Conservation (phyloP, 1,284 basidiomycete genomes). For the Apiotrichum mycotoxinovorans region DNA sequence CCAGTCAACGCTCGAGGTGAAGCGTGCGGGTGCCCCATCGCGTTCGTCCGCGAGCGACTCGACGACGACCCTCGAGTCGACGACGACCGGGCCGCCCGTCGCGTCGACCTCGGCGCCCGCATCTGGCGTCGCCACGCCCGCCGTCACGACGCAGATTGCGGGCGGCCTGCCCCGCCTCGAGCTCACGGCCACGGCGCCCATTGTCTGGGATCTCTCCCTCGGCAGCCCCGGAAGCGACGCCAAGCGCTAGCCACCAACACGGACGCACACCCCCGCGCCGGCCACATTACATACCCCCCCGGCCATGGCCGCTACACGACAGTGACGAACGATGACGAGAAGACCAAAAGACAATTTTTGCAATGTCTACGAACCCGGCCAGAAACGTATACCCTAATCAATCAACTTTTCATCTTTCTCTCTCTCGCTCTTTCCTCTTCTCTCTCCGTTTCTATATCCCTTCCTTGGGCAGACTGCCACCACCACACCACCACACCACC, state of each 20-base stretch:
- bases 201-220: constrained; percentile 24
- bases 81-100: background rate
- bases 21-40: background rate
- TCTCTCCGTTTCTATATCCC: background rate
- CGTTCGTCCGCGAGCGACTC: constrained; percentile 6
- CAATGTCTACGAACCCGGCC: too few relatives aligned
- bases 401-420: background rate
- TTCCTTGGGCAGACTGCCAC: too few relatives aligned
- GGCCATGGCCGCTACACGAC: background rate
- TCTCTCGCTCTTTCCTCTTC: too few relatives aligned
- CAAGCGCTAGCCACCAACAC: background rate
- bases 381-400: background rate
- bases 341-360: too few relatives aligned
- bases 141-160: background rate
- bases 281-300: background rate
- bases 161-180: constrained; percentile 23
- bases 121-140: background rate
- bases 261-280: background rate
- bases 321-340: too few relatives aligned
- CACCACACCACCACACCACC: too few relatives aligned
- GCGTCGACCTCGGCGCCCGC: background rate
- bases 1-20: background rate
- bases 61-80: background rate
- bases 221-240: background rate
- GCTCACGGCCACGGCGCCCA: constrained; percentile 23